A percentile compares a stretch with the other conserved stretches of the same genome.
Evolutionary conservation across 805 yeast species (phyloP).

Genomic region (Wickerhamiella hasegawae): DNA sequence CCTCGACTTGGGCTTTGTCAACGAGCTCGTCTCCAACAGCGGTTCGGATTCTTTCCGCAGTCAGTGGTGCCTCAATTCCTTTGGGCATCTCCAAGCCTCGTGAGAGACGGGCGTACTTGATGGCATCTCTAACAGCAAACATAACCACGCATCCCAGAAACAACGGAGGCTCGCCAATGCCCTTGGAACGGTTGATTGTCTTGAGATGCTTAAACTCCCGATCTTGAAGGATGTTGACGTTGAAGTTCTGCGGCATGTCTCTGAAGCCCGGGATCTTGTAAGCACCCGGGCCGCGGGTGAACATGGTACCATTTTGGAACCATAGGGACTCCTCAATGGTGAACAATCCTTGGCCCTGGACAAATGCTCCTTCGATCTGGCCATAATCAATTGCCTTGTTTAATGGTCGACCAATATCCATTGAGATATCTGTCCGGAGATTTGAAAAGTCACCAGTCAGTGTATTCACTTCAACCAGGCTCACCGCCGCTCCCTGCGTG

Average conservation of each 20-base stretch:
- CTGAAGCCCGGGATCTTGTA: slow-evolving; percentile 36
- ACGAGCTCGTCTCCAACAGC: slow-evolving; percentile 26
- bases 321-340: slow-evolving; percentile 34
- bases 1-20: slow-evolving; percentile 19
- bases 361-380: slow-evolving; percentile 35
- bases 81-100: slow-evolving; percentile 16
- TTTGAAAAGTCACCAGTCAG: slow-evolving; percentile 34
- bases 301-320: slow-evolving; percentile 28
- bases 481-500: slow-evolving; percentile 31
- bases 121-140: slow-evolving; percentile 31
- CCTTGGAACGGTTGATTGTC: slow-evolving; percentile 30
- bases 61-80: slow-evolving; percentile 25
- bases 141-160: slow-evolving; percentile 29
- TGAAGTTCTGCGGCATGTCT: slow-evolving; percentile 31
- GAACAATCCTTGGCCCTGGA: slow-evolving; percentile 34
- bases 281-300: slow-evolving; percentile 34
- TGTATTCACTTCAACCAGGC: slow-evolving; percentile 31
- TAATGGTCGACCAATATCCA: slow-evolving; percentile 34
- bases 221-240: slow-evolving; percentile 27
- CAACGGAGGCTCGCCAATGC: slow-evolving; percentile 37
- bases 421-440: slow-evolving; percentile 28
- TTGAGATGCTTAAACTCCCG: slow-evolving; percentile 29
- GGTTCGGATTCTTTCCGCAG: slow-evolving; percentile 29
- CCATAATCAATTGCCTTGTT: slow-evolving; percentile 36
- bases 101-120: slow-evolving; percentile 23